A percentile compares a stretch with the other conserved stretches of the same genome.
These are phyloP conservation scores for Pelargonium cotyledonis DNA, from an alignment of 441 rosid genomes.

Conservation along the genomic window DNA sequence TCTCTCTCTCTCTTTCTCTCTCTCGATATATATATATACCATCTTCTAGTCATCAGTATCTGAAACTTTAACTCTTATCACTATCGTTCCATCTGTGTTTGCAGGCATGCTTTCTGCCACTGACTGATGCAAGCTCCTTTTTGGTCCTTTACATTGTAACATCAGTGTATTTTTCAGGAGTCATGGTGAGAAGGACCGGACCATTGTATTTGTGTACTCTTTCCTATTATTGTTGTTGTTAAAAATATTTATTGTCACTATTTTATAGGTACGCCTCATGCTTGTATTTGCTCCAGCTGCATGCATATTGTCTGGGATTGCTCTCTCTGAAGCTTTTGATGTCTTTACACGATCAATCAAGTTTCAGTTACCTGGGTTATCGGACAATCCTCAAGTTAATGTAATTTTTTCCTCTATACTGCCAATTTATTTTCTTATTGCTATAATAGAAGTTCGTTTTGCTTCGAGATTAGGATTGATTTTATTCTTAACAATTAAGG, in stretches of 20 bases:
- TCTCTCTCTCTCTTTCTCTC: no score
- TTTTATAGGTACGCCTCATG: slow-evolving; percentile 90
- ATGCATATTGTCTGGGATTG: slow-evolving; percentile 97
- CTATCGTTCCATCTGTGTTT: slow-evolving; percentile 24
- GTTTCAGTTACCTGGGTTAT: slow-evolving; percentile 61
- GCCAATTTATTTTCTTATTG: slow-evolving; percentile 13
- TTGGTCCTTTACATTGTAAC: slow-evolving; percentile 82
- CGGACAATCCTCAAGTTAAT: slow-evolving; percentile 38
- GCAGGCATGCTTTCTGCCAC: slow-evolving; percentile 96
- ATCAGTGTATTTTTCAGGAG: slow-evolving; percentile 97
- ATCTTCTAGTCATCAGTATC: background rate
- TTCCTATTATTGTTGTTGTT: background rate
- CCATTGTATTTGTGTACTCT: background rate
- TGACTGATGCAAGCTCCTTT: slow-evolving; percentile 97
- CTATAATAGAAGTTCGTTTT: slow-evolving; percentile 14
- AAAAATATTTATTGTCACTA: slow-evolving; percentile 15
- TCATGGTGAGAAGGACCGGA: slow-evolving; percentile 56
- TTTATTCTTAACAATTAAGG: slow-evolving; percentile 40
- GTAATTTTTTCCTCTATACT: slow-evolving; percentile 32
- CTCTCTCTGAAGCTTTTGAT: slow-evolving; percentile 93
- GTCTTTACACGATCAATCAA: slow-evolving; percentile 84
- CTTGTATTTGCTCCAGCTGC: slow-evolving; percentile 99
- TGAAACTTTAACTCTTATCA: slow-evolving; percentile 4
- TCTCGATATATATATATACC: background rate
- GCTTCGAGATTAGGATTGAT: slow-evolving; percentile 21